Base-by-base conservation (phyloP, 768 basidiomycete genomes). In the Collybiopsis luxurians region DNA sequence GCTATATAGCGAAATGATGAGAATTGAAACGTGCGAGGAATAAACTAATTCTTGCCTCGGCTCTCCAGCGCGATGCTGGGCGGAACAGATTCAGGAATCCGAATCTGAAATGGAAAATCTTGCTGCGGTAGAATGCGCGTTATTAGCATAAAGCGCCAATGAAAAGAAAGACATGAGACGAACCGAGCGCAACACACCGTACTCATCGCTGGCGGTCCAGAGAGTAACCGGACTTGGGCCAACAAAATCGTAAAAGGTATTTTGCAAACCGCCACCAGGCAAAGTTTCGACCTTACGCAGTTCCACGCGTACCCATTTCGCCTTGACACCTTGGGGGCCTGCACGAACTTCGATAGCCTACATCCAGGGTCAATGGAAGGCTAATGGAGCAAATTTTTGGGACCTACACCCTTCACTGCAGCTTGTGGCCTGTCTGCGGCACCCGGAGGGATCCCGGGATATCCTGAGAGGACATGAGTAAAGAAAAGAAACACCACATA, bases 251-350 rank as follows among this genome's bases (percentile, higher is more conserved):
- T 83, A 84, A 74, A 86, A 93, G 12, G 85, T 84, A 70, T 87
- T 89, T 15, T 79, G 75, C 59, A 77, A 73, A 15, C 86, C 85
- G 23, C 85, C 89, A 21, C 85, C 85, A 1, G 88, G 90, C 45
- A 89, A 79, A 3, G 82, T 87, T 71, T 98, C 95, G 42, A 95
- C 84, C 75, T 95, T 95, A 62, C 92, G 84, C 68, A 97, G 79
- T 72, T 96, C 94, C 59, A 97, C 85, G 61, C 88, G 84, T 24
- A 98, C 87, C 87, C 91, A 96, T 71, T 93, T 92, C 26, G 91
- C 91, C 74, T 93, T 95, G 67, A 92, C 82, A 15, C 90, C 88
- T 59, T 84, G 80, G 2, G 77, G 75, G 27, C 85, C 87, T 4
- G 86, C 78, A 17, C 95, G 86, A 12, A 98, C 81, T 70, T 98